Base-by-base conservation (phyloP, 176 grass and related monocot species). In the Luzula sylvatica region DNA sequence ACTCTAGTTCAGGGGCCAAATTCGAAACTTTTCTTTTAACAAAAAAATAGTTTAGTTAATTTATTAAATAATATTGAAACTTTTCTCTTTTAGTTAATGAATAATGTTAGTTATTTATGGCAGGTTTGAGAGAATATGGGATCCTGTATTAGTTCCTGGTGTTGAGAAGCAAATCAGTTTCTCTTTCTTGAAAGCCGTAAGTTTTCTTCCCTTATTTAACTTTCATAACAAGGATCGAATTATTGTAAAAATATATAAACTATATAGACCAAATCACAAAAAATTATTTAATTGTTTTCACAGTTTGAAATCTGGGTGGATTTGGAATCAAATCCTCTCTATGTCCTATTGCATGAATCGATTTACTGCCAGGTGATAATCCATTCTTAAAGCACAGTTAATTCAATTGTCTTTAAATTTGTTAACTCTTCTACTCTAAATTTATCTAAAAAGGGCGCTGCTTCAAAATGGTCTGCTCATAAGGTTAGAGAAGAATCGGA, bases 91-190 rank as follows among this genome's bases (percentile, higher is more conserved):
- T n/a, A n/a, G n/a, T n/a, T n/a, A n/a, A n/a, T n/a, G n/a, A 23
- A 46, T 12, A 62, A 26, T 52, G 11, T 35, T 35, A 35, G 9
- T 35, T 2, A 46, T 70, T 21, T 42, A 39, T 56, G 15, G 63
- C 65, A 96, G 90, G 68, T 52, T 96, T n/a, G 90, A 96, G 53
- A 83, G 84, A 48, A 82, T 86, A 23, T 96, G 90, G 90, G 90
- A 96, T 82, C 90, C 84, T 76, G 53, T 79, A 82, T 55, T 96
- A 52, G 81, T 82, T 41, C 71, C 84, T 42, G 84, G 78, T 1
- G 67, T 80, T 42, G 75, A 78, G 46, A 88, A 68, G 77, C 70
- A 22, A 21, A 88, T 95, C 59, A 96, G 84, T 55, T 79, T 79
- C 62, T 89, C 74, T 53, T 96, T 96, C 75, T 68, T 96, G 75